These are phyloP conservation scores for Colletotrichum orbiculare DNA, from an alignment of 2,329 filamentous ascomycete genomes.

Conservation along the genomic window DNA sequence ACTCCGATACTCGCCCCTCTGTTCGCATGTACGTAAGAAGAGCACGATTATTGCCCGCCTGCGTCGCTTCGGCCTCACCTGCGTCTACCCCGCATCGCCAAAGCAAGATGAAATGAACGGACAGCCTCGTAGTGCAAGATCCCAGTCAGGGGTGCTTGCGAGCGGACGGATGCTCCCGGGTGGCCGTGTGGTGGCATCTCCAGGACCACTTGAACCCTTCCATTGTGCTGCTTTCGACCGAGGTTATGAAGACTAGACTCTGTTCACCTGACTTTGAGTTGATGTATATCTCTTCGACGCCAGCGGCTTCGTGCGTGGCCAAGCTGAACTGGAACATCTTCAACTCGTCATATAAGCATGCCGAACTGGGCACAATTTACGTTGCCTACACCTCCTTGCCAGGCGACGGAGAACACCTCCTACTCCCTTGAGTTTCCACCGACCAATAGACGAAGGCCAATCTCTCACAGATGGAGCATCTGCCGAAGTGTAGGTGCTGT, in stretches of 20 bases:
- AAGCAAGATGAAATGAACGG: constrained; percentile 10
- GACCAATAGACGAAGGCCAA: constrained; percentile 11
- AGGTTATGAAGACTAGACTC: too few species aligned
- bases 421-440: not conserved
- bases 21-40: constrained; percentile 9
- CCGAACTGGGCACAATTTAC: too few species aligned
- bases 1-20: constrained; percentile 10
- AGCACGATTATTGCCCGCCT: not conserved
- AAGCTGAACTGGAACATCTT: not conserved
- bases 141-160: constrained; percentile 17
- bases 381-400: too few species aligned
- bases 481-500: constrained; percentile 18
- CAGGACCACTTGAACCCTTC: too few species aligned
- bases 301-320: not conserved
- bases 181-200: constrained; percentile 1
- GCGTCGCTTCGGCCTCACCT: not conserved
- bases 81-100: constrained; percentile 30
- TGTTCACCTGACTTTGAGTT: too few species aligned
- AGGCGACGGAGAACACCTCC: not conserved
- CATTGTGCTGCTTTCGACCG: too few species aligned
- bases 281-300: too few species aligned
- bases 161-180: constrained; percentile 29
- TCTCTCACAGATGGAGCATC: constrained; percentile 3
- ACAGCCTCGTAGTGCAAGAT: constrained; percentile 22
- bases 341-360: not conserved